Evolutionary conservation across 2,329 filamentous ascomycete genomes (phyloP).

Genomic region (Hyphodiscus sp.): DNA sequence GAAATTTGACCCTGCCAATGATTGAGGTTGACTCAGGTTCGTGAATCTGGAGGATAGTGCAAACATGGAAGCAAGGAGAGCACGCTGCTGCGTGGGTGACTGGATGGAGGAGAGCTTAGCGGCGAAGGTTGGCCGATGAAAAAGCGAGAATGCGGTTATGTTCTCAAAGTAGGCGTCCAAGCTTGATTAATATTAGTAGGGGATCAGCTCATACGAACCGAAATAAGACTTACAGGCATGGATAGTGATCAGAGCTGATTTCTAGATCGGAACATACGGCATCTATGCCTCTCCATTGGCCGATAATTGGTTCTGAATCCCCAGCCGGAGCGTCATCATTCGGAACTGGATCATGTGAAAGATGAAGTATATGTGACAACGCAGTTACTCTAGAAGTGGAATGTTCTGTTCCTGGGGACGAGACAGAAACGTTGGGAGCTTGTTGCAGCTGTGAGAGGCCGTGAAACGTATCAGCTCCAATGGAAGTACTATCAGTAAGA

Average conservation of each 20-base stretch:
- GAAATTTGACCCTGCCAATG: neutral
- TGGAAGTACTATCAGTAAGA: neutral
- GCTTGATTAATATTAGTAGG: neutral
- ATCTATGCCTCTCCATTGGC: neutral
- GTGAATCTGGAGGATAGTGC: constrained; percentile 24
- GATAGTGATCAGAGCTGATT: neutral
- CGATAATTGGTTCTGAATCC: neutral
- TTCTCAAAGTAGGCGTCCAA: constrained; percentile 11
- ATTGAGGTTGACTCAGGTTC: neutral
- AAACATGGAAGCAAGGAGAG: constrained; percentile 30
- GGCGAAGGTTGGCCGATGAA: constrained; percentile 10
- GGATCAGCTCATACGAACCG: neutral
- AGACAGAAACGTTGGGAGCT: neutral
- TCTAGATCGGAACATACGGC: neutral
- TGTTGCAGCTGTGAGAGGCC: neutral
- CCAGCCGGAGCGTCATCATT: neutral
- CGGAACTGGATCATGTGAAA: neutral
- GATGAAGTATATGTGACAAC: neutral
- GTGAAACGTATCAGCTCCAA: neutral
- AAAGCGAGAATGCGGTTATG: constrained; percentile 12
- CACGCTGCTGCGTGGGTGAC: constrained; percentile 12
- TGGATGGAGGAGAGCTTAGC: constrained; percentile 14
- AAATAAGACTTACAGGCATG: neutral
- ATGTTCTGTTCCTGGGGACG: neutral
- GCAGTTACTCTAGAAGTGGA: neutral